These are phyloP conservation scores for Ascosphaera acerosa DNA, from an alignment of 2,329 filamentous ascomycete genomes.

Conservation along the genomic window DNA sequence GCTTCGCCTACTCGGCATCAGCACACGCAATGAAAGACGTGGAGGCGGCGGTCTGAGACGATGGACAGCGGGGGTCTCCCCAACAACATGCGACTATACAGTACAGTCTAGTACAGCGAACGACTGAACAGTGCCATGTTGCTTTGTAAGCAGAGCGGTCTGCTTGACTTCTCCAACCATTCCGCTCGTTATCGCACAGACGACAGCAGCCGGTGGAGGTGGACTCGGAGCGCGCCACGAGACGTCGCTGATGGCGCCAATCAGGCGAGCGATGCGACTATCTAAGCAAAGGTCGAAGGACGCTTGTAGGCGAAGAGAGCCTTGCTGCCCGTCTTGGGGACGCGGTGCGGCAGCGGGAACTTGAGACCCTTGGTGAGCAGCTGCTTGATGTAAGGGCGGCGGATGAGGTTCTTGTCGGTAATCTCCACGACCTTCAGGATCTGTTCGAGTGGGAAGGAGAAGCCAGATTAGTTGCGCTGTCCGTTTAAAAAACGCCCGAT, in stretches of 20 bases:
- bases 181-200: neutral
- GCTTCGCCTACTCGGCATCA: too few relatives aligned
- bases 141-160: too few relatives aligned
- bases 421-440: slow-evolving; percentile 97
- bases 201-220: neutral
- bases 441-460: slow-evolving; percentile 24
- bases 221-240: neutral
- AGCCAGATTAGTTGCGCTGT: slow-evolving; percentile 3
- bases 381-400: slow-evolving; percentile 99
- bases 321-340: slow-evolving; percentile 56
- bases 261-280: slow-evolving; percentile 10
- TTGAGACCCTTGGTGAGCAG: slow-evolving; percentile 82
- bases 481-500: neutral
- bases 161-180: too few relatives aligned
- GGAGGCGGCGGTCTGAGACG: too few relatives aligned
- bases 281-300: slow-evolving; percentile 94
- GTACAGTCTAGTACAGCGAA: too few relatives aligned
- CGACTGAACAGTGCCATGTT: too few relatives aligned
- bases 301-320: slow-evolving; percentile 85
- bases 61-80: too few relatives aligned
- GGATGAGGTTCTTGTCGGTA: slow-evolving; percentile 81
- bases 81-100: too few relatives aligned
- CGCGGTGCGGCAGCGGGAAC: slow-evolving; percentile 96
- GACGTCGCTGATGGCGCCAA: slow-evolving; percentile 1
- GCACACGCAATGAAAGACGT: too few relatives aligned